These are phyloP conservation scores for Osmanthus fragrans DNA, from an alignment of 257 asterid species.

Conservation along the genomic window DNA sequence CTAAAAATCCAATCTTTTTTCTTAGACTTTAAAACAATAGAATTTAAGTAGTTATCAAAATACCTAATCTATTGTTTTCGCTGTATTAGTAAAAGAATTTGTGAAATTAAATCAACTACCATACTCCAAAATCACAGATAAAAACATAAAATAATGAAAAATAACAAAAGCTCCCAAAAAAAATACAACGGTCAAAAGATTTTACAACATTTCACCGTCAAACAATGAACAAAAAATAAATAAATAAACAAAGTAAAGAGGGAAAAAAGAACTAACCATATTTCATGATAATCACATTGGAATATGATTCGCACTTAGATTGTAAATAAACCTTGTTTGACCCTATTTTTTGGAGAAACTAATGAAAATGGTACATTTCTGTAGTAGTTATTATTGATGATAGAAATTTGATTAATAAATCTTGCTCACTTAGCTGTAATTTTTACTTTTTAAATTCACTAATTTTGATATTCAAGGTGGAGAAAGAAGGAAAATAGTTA, in stretches of 20 bases:
- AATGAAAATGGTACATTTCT: constrained; percentile 29
- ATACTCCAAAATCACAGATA: not conserved
- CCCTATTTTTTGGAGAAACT: constrained; percentile 34
- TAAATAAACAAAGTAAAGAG: not conserved
- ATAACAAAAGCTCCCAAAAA: constrained; percentile 8
- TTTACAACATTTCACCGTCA: not conserved
- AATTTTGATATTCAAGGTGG: too few relatives aligned
- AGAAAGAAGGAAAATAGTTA: too few relatives aligned
- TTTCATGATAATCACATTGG: constrained; percentile 61
- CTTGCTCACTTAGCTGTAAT: too few relatives aligned
- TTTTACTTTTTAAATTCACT: too few relatives aligned
- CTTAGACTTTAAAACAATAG: not conserved
- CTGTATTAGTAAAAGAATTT: constrained; percentile 2
- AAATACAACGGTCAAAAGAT: not conserved
- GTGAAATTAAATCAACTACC: not conserved
- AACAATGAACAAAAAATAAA: not conserved
- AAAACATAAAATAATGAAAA: not conserved
- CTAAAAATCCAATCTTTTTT: not conserved
- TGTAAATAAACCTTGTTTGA: constrained; percentile 43
- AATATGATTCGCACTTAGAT: constrained; percentile 38
- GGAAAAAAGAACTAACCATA: constrained; percentile 54
- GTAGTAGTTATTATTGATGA: not conserved
- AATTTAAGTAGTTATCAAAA: not conserved
- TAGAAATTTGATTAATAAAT: too few relatives aligned
- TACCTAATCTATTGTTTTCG: constrained; percentile 1